These are phyloP conservation scores for Exophiala mesophila DNA, from an alignment of 2,329 filamentous ascomycete genomes.

Conservation along the genomic window DNA sequence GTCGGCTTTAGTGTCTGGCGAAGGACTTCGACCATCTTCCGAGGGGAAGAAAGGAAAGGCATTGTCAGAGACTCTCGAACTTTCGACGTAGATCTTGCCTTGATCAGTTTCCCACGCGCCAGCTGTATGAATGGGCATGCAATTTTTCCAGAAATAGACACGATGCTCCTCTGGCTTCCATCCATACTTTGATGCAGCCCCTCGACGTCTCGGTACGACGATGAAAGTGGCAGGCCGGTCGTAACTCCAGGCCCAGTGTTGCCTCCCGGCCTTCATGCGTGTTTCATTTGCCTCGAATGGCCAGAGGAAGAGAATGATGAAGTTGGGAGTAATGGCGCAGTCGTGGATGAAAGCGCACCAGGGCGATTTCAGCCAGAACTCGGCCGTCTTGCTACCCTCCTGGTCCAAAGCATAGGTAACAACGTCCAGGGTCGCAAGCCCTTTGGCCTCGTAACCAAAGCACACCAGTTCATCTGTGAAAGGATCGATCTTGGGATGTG, in stretches of 20 bases:
- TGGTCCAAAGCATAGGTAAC: conserved; percentile 38
- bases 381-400: conserved; percentile 35
- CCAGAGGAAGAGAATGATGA: conserved; percentile 8
- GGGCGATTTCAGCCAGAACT: conserved; percentile 39
- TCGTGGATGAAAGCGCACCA: conserved; percentile 32
- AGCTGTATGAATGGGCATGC: conserved; percentile 11
- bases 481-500: conserved; percentile 44
- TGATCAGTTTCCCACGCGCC: conserved; percentile 7
- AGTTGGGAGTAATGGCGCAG: conserved; percentile 11
- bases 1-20: conserved; percentile 9
- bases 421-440: conserved; percentile 29
- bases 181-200: background rate
- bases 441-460: conserved; percentile 40
- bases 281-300: conserved; percentile 12
- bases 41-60: conserved; percentile 10
- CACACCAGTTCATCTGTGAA: conserved; percentile 39
- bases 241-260: conserved; percentile 13
- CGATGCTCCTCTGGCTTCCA: conserved; percentile 8
- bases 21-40: conserved; percentile 2
- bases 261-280: conserved; percentile 10
- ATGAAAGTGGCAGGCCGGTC: conserved; percentile 9
- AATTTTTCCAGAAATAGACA: conserved; percentile 10
- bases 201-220: conserved; percentile 7
- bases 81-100: conserved; percentile 9
- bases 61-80: conserved; percentile 9